These are phyloP conservation scores for Cucumis hystrix DNA, from an alignment of 306 rosid species.

Conservation along the genomic window DNA sequence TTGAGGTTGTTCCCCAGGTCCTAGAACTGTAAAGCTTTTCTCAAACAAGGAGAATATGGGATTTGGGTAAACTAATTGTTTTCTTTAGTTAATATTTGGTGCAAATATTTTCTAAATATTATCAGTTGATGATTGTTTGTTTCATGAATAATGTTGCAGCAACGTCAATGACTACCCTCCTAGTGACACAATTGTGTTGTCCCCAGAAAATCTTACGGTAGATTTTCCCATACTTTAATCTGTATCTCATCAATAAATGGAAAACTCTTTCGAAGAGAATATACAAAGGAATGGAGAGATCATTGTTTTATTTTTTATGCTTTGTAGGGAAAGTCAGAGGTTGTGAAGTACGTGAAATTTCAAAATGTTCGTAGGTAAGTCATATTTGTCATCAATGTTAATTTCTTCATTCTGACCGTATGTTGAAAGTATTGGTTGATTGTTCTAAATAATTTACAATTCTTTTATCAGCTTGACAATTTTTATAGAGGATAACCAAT, in stretches of 20 bases:
- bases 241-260: background rate
- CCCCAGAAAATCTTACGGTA: conserved; percentile 70
- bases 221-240: background rate
- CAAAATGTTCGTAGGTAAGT: conserved; percentile 91
- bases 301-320: conserved; percentile 2
- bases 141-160: conserved; percentile 25
- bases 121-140: background rate
- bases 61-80: conserved; percentile 45
- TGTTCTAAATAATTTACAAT: conserved; percentile 11
- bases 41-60: conserved; percentile 99
- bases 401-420: background rate
- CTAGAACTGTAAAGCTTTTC: conserved; percentile 81
- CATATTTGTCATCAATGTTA: conserved; percentile 4
- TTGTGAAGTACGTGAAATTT: conserved; percentile 81
- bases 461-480: conserved; percentile 57
- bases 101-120: background rate
- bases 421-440: conserved; percentile 6
- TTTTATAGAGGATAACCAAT: conserved; percentile 87
- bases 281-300: background rate
- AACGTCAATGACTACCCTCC: conserved; percentile 85
- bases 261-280: background rate
- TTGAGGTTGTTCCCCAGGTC: conserved; percentile 41
- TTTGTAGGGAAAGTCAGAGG: conserved; percentile 67
- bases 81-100: background rate
- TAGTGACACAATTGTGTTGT: conserved; percentile 46